Evolutionary conservation across 2,329 filamentous ascomycete species (phyloP).

Genomic region (Penicillium sp.): DNA sequence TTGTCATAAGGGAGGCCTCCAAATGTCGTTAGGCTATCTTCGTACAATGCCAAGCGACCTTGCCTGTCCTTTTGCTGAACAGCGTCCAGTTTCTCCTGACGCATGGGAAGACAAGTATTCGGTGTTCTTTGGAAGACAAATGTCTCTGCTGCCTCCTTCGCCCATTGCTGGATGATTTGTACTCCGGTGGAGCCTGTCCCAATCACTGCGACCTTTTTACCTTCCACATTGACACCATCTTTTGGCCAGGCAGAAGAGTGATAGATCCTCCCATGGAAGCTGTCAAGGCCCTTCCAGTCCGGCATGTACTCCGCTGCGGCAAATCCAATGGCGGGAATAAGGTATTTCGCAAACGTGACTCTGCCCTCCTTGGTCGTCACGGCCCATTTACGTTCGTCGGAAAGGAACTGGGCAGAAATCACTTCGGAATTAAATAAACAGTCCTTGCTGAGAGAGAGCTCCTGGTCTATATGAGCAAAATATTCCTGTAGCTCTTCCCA

Average conservation of each 20-base stretch:
- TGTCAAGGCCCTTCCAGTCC: conserved; percentile 31
- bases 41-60: conserved; percentile 49
- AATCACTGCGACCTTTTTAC: conserved; percentile 54
- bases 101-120: conserved; percentile 65
- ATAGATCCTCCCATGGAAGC: conserved; percentile 53
- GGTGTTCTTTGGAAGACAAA: conserved; percentile 5
- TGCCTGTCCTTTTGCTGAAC: conserved; percentile 52
- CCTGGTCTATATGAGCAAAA: conserved; percentile 48
- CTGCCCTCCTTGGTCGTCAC: conserved; percentile 45
- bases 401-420: conserved; percentile 36
- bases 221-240: conserved; percentile 44
- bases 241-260: conserved; percentile 57
- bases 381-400: conserved; percentile 43
- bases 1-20: too few relatives aligned
- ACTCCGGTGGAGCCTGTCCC: conserved; percentile 57
- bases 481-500: conserved; percentile 45
- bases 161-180: conserved; percentile 59
- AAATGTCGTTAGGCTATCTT: conserved; percentile 45
- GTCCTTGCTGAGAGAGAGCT: conserved; percentile 46
- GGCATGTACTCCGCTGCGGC: conserved; percentile 45
- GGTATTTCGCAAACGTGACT: conserved; percentile 40
- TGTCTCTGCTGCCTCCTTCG: conserved; percentile 45
- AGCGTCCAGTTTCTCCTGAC: conserved; percentile 47
- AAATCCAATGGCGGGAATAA: conserved; percentile 50
- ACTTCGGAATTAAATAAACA: conserved; percentile 47